Conservation (phyloP, 768 basidiomycete genomes). For the Boletus reticulatus region DNA sequence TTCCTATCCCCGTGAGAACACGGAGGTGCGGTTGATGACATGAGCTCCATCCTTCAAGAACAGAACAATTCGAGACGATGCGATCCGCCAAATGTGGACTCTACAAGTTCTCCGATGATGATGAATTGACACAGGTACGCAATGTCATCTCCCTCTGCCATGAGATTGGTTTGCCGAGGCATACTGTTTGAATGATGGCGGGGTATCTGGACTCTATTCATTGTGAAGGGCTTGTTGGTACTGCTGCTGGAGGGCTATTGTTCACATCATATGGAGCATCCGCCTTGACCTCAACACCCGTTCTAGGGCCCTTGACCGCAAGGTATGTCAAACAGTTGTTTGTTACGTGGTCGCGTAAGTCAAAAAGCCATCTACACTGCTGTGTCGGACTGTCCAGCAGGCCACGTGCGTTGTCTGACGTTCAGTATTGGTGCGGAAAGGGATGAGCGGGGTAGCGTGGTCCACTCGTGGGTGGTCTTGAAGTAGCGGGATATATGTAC, state of each 20-base stretch:
- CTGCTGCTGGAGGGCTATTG: slow-evolving; percentile 1
- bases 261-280: slow-evolving; percentile 7
- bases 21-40: slow-evolving; percentile 14
- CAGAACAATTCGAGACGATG: slow-evolving; percentile 16
- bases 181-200: not conserved
- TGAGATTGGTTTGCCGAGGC: not conserved
- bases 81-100: slow-evolving; percentile 18
- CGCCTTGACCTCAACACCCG: slow-evolving; percentile 8
- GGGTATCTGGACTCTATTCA: not conserved
- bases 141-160: not conserved
- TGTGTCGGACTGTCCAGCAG: too few relatives aligned
- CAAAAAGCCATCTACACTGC: slow-evolving; percentile 6
- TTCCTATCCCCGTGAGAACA: slow-evolving; percentile 12
- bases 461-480: not conserved
- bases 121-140: slow-evolving; percentile 6
- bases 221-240: slow-evolving; percentile 2
- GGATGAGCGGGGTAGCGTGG: not conserved
- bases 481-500: too few relatives aligned
- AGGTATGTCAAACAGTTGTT: slow-evolving; percentile 15
- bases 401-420: slow-evolving; percentile 8
- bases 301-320: slow-evolving; percentile 6
- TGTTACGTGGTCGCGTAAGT: not conserved
- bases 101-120: slow-evolving; percentile 8
- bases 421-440: slow-evolving; percentile 21
- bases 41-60: not conserved